Conservation (phyloP, 2,329 filamentous ascomycete species). For the Microsporum ferrugineum region DNA sequence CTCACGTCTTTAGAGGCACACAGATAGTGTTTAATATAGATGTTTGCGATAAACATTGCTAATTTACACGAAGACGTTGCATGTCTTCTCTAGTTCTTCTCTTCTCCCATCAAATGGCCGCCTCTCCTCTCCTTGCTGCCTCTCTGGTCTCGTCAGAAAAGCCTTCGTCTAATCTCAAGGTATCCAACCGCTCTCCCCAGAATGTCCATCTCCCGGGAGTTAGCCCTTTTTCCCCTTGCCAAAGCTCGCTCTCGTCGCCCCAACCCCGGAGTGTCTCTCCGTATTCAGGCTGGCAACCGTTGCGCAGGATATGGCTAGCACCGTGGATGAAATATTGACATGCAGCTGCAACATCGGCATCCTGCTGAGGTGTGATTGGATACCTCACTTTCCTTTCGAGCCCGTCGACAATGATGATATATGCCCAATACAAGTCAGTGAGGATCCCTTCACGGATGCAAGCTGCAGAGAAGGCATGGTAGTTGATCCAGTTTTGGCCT, state of each 20-base stretch:
- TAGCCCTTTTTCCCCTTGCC: neutral
- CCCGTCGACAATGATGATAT: neutral
- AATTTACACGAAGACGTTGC: neutral
- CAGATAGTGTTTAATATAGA: no score
- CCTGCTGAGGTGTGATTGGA: neutral
- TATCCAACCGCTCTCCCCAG: neutral
- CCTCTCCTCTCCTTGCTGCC: neutral
- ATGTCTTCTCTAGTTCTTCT: neutral
- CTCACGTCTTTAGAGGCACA: no score
- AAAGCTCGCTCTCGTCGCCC: slow-evolving; percentile 2
- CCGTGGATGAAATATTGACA: neutral
- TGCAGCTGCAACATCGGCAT: neutral
- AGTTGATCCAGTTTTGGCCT: neutral
- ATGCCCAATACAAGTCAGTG: neutral
- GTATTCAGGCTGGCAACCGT: neutral
- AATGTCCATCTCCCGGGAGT: neutral
- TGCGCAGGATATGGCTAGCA: neutral
- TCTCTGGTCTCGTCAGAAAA: neutral
- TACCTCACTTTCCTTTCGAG: neutral
- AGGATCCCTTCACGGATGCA: neutral
- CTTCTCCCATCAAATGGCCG: neutral
- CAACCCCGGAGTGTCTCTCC: neutral
- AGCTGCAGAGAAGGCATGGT: neutral
- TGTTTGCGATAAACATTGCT: no score
- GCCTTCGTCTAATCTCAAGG: neutral